Percentiles rank a stretch among this genome's conserved stretches.
These are phyloP conservation scores for Apiotrichum brassicae DNA, from an alignment of 1,284 basidiomycete species.

Conservation along the genomic window DNA sequence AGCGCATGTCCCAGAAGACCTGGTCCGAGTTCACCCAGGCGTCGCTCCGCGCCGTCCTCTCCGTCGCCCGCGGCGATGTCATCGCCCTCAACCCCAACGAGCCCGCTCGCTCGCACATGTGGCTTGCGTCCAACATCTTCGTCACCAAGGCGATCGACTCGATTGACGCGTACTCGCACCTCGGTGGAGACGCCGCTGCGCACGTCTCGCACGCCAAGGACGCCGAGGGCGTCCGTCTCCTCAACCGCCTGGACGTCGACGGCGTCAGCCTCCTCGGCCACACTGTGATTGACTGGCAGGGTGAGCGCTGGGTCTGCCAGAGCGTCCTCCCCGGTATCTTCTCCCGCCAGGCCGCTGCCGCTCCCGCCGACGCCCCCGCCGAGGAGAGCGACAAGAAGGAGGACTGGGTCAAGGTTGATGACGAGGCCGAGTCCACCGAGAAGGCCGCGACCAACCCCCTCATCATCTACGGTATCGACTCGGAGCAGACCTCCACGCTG, in stretches of 20 bases:
- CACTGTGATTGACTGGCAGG: conserved; percentile 55
- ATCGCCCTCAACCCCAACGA: conserved; percentile 56
- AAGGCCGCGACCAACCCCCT: conserved; percentile 49
- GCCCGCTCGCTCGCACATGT: conserved; percentile 52
- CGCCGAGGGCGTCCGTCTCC: conserved; percentile 51
- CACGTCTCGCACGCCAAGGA: conserved; percentile 55
- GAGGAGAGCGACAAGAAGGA: conserved; percentile 38
- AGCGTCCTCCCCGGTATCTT: conserved; percentile 55
- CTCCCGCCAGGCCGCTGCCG: conserved; percentile 38
- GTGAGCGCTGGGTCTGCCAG: conserved; percentile 57
- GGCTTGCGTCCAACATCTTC: conserved; percentile 55
- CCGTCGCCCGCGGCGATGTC: conserved; percentile 51
- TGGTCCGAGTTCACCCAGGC: conserved; percentile 54
- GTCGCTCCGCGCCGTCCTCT: conserved; percentile 50
- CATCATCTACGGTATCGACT: conserved; percentile 54
- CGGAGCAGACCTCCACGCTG: conserved; percentile 49
- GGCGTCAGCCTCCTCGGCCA: conserved; percentile 71
- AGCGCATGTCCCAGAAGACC: conserved; percentile 53
- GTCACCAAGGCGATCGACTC: conserved; percentile 55
- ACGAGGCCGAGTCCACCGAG: conserved; percentile 59
- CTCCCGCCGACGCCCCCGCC: conserved; percentile 22
- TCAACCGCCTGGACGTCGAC: conserved; percentile 59
- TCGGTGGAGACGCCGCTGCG: conserved; percentile 55
- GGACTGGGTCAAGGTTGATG: conserved; percentile 41
- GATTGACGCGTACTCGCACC: conserved; percentile 52